Percentiles rank a stretch among this genome's conserved stretches.
These are phyloP conservation scores for Stereocaulon alpinum DNA, from an alignment of 495 filamentous ascomycete genomes.

Conservation along the genomic window DNA sequence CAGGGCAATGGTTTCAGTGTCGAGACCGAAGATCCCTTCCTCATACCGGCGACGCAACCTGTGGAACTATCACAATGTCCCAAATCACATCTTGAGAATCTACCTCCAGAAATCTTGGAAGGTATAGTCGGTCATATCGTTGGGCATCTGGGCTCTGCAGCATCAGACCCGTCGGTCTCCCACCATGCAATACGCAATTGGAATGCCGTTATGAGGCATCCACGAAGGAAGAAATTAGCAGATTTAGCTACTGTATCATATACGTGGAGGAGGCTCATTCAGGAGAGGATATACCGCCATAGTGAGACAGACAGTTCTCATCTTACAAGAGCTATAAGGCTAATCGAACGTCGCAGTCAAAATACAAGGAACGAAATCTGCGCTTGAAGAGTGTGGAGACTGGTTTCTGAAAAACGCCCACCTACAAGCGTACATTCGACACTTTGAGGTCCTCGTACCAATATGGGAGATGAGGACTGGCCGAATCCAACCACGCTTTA, in stretches of 20 bases:
- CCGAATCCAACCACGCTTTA: not conserved
- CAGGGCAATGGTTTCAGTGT: constrained; percentile 14
- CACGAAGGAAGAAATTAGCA: constrained; percentile 53
- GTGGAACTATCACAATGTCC: constrained; percentile 10
- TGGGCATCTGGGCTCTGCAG: constrained; percentile 50
- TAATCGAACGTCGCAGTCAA: constrained; percentile 37
- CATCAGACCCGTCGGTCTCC: constrained; percentile 36
- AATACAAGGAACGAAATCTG: constrained; percentile 56
- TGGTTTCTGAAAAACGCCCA: constrained; percentile 52
- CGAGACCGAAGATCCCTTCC: constrained; percentile 14
- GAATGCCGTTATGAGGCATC: constrained; percentile 56
- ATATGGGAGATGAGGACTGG: constrained; percentile 47
- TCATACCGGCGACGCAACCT: not conserved
- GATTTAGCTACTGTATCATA: constrained; percentile 52
- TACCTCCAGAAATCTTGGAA: constrained; percentile 64
- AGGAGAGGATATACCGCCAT: constrained; percentile 60
- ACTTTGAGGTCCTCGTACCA: constrained; percentile 65
- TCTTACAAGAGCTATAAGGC: not conserved
- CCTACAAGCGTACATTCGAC: constrained; percentile 51
- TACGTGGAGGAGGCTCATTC: constrained; percentile 54
- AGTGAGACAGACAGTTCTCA: constrained; percentile 28
- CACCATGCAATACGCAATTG: constrained; percentile 44
- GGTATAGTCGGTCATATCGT: constrained; percentile 59
- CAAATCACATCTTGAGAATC: constrained; percentile 26
- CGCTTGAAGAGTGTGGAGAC: constrained; percentile 39